phyloP scores from a whole-genome alignment of 257 asterid species.

The Knoxia roxburghii region DNA sequence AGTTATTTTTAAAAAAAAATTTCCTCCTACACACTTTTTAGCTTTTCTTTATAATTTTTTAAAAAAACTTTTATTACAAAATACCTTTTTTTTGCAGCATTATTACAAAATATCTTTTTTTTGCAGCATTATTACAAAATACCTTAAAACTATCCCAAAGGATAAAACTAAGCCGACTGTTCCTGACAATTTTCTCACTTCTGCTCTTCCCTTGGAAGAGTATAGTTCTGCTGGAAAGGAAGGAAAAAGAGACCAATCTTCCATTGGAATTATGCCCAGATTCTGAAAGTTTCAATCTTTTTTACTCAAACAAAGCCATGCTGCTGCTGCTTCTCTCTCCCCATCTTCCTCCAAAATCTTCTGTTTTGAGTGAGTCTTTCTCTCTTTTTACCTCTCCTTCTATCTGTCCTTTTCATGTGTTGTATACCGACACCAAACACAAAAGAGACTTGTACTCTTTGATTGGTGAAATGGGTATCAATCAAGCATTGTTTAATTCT shows the following conservation, averaged over 20 bases:
- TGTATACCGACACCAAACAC: background rate
- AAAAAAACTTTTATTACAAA: too few relatives aligned
- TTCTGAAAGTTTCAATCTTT: constrained; percentile 23
- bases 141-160: background rate
- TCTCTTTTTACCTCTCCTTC: constrained; percentile 19
- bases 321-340: constrained; percentile 35
- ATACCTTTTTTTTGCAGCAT: too few relatives aligned
- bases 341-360: constrained; percentile 26
- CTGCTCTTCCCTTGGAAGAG: too few relatives aligned
- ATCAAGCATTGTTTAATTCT: background rate
- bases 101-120: too few relatives aligned
- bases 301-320: constrained; percentile 21
- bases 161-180: too few relatives aligned
- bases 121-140: too few relatives aligned
- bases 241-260: background rate
- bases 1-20: too few relatives aligned
- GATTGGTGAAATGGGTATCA: background rate
- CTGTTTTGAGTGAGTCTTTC: constrained; percentile 38
- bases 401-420: background rate
- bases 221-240: too few relatives aligned
- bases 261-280: constrained; percentile 4
- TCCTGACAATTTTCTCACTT: background rate
- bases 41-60: too few relatives aligned
- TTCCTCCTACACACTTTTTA: too few relatives aligned
- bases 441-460: background rate